Evolutionary conservation across 805 yeast genomes (phyloP), one percentile per base, ranked within the genome.

Genomic region (Yamadazyma nakazawae): DNA sequence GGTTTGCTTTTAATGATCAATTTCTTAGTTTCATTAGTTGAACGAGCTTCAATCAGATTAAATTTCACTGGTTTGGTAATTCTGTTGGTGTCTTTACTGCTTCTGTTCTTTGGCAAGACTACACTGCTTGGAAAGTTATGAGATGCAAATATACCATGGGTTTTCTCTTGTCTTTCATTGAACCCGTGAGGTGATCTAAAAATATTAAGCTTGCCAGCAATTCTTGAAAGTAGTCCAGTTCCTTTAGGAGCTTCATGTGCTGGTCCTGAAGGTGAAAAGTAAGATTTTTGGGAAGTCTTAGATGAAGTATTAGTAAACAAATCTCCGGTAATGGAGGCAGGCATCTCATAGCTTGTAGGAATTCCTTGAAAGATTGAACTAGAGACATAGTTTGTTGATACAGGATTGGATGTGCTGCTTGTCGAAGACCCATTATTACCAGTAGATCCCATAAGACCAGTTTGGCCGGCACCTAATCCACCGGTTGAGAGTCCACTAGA

Each of bases 1-100:
- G 76, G 77, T 45, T 67, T 68, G 2, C 73, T 63, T 41, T 68
- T 68, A 41, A 72, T 67, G 5, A 70, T 62, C 40, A 72, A 57
- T 40, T 64, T 62, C 45, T 66, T 69, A 28, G 49, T 45, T 26
- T 50, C 52, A 34, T 38, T 43, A 7, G 52, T 40, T 5, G 49
- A 47, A 17, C 54, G 24, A 21, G 50, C 30, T 37, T 48, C 49
- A 25, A 49, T 35, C 39, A 40, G 45, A 18, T 37, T 37, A 14
- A 45, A 34, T n/a, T 42, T 18, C 8, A 44, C 32, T 3, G 55
- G 53, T 37, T 52, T 52, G 24, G 48, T 40, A 32, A 52, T 35
- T 38, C 40, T 52, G 16, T 44, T 37, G 3, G 28, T 21, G 12
- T 25, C 17, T 8, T 14, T 43, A 4, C n/a, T 34, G 16, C 42